Evolutionary conservation across 2,329 filamentous ascomycete genomes (phyloP), one percentile per base, ranked within the genome.

Genomic region (Fonsecaea pugnacius): DNA sequence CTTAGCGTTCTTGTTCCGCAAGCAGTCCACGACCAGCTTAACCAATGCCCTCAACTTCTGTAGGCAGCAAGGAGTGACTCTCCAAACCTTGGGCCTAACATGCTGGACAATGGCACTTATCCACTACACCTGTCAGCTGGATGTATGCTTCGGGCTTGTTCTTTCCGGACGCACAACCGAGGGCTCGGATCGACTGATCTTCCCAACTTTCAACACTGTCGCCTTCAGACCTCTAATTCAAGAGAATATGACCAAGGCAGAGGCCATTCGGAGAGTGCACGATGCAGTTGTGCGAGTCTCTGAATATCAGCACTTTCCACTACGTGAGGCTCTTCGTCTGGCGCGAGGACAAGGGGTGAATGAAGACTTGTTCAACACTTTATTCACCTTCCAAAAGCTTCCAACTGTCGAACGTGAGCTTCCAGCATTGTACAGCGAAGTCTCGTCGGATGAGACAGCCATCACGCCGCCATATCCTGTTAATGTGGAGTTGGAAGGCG

Each of bases 141-240:
- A 96, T 69, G 84, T 96, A 3, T 83, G 87, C 0, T 96, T 95
- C 72, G 94, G 94, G 0, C 85, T 91, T 0, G 89, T 97, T 1
- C 80, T 96, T 12, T 92, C 92, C 0, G 93, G 94, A 16, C 85
- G 94, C n/a, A 91, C 95, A 62, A 87, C 86, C 9, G 88, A 90
- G 52, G 83, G 85, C 16, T 84, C 87, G 0, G 85, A 90, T 50
- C 76, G 85, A 30, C 76, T 94, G 12, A 82, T 93, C 73, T 97
- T 96, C 71, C 94, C 93, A 0, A 91, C 90, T 0, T 96, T 97
- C 91, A 97, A 96, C 72, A 96, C 93, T 0, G 87, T 96, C 0
- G 85, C 89, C 0, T 81, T 96, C 7, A 84, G 92, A 10, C 84
- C 84, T 1, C 82, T 93, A 2, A 74, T 96, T 2, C 90, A 95